A percentile compares a stretch with the other conserved stretches of the same genome.
Evolutionary conservation across 208 protist species (phyloP).

Genomic region (Zelonia costaricensis): DNA sequence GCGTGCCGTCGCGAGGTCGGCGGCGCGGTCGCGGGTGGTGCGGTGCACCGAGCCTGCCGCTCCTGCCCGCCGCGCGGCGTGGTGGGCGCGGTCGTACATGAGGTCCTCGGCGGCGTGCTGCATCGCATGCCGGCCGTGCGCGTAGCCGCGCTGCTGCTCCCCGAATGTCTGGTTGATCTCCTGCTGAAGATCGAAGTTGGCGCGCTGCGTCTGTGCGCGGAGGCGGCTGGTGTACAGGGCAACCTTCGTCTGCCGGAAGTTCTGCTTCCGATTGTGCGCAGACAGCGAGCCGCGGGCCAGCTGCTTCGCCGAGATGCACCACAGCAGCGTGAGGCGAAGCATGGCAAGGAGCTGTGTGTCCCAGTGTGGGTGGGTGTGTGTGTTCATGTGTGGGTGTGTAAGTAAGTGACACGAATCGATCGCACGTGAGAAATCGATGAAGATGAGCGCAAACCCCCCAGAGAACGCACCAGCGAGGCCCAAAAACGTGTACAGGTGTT

Average conservation of each 20-base stretch:
- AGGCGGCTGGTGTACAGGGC: conserved; percentile 46
- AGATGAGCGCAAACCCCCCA: too few relatives aligned
- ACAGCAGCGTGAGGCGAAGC: conserved; percentile 4
- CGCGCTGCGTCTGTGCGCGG: conserved; percentile 49
- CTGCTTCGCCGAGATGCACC: conserved; percentile 16
- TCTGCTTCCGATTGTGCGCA: conserved; percentile 44
- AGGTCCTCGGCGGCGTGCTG: conserved; percentile 40
- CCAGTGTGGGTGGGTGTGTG: neutral
- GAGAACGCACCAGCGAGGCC: too few relatives aligned
- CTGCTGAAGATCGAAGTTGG: conserved; percentile 40
- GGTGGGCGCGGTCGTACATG: conserved; percentile 31
- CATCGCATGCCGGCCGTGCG: conserved; percentile 24
- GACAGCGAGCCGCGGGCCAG: conserved; percentile 7
- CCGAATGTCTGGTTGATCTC: conserved; percentile 50
- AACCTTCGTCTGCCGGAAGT: conserved; percentile 41
- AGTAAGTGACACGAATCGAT: neutral
- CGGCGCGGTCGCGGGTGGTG: conserved; percentile 28
- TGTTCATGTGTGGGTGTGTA: neutral
- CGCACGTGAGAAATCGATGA: too few relatives aligned
- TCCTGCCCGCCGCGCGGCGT: neutral
- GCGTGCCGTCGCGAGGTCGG: conserved; percentile 53
- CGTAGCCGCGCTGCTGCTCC: conserved; percentile 25
- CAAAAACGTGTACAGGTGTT: too few relatives aligned
- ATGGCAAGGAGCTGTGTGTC: neutral
- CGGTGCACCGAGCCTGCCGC: conserved; percentile 8